A percentile compares a stretch with the other conserved stretches of the same genome.
Conservation (phyloP, 2,329 filamentous ascomycete genomes). For the Aurifilum marmelostoma region DNA sequence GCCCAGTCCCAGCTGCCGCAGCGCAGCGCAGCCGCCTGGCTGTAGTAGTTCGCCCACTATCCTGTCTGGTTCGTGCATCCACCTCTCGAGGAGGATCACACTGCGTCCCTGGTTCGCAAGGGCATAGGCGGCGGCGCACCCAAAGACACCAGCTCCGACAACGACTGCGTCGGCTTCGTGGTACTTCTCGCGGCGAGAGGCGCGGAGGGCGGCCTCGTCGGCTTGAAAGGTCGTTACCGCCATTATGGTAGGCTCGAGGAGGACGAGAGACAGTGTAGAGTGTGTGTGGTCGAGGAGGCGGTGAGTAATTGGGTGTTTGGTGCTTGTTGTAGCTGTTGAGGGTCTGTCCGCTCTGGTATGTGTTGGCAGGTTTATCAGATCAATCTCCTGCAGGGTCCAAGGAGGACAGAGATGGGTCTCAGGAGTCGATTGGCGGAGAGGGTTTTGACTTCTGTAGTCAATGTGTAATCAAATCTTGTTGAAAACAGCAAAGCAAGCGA, state of each 20-base stretch:
- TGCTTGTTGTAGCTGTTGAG: not conserved
- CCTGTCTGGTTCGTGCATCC: constrained; percentile 87
- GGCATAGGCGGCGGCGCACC: constrained; percentile 82
- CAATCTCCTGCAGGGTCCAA: not conserved
- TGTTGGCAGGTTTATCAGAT: not conserved
- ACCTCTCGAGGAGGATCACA: constrained; percentile 86
- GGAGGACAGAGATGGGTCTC: not conserved
- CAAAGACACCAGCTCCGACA: constrained; percentile 87
- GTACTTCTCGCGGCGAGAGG: constrained; percentile 54
- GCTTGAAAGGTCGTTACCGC: constrained; percentile 41
- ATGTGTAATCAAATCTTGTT: not conserved
- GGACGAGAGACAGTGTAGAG: not conserved
- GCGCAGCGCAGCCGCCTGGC: constrained; percentile 82
- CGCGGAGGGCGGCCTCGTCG: constrained; percentile 41
- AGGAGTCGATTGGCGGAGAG: not conserved
- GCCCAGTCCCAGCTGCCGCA: constrained; percentile 77
- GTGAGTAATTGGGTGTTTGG: not conserved
- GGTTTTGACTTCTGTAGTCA: not conserved
- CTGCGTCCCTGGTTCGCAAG: constrained; percentile 88
- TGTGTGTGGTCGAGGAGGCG: not conserved
- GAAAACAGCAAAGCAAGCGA: not conserved
- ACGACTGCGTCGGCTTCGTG: constrained; percentile 84
- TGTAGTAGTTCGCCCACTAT: constrained; percentile 96
- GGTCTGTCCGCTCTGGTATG: not conserved
- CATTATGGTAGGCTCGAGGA: not conserved